These are phyloP conservation scores for Botrytis paeoniae DNA, from an alignment of 2,329 filamentous ascomycete species.

Conservation along the genomic window DNA sequence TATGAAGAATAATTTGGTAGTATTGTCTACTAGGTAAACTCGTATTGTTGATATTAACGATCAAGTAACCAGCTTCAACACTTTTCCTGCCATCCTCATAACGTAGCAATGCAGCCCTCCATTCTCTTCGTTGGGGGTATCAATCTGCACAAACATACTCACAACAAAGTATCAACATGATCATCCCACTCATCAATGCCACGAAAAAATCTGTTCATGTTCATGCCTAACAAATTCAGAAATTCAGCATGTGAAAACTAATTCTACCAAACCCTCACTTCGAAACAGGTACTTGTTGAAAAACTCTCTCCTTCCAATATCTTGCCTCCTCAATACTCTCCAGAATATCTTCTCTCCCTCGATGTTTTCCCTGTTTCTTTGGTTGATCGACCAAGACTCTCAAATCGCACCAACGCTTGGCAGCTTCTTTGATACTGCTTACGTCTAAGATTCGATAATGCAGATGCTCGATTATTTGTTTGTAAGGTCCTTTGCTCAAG, in stretches of 20 bases:
- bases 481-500: slow-evolving; percentile 71
- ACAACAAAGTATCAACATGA: neutral
- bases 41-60: neutral
- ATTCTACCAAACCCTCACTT: neutral
- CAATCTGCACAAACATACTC: neutral
- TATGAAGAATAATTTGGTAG: neutral
- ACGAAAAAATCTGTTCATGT: neutral
- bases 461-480: slow-evolving; percentile 68
- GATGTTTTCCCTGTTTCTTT: slow-evolving; percentile 71
- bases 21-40: neutral
- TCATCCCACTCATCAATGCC: neutral
- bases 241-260: neutral
- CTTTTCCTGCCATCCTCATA: neutral
- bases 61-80: neutral
- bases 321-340: slow-evolving; percentile 92
- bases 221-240: neutral
- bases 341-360: slow-evolving; percentile 84
- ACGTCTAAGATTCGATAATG: slow-evolving; percentile 92
- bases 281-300: slow-evolving; percentile 39
- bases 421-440: slow-evolving; percentile 88
- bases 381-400: slow-evolving; percentile 62
- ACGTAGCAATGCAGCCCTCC: neutral
- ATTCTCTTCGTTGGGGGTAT: neutral
- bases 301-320: slow-evolving; percentile 74
- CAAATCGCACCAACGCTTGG: slow-evolving; percentile 71